phyloP scores from a whole-genome alignment of 1,139 yeast species.

The Pichia sp. region DNA sequence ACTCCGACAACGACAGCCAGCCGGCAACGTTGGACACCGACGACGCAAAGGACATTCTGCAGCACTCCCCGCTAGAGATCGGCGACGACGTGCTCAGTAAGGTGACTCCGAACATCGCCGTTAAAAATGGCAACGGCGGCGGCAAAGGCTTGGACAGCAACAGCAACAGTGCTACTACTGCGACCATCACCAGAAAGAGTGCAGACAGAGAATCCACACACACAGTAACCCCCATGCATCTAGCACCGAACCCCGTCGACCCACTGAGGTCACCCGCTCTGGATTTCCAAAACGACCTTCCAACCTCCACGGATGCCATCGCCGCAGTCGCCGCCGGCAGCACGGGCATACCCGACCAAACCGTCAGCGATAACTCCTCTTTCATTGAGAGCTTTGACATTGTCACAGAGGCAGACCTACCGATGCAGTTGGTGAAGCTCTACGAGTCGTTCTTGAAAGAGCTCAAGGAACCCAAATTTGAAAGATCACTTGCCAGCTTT shows the following conservation, averaged over 20 bases:
- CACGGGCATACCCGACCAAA: too few relatives aligned
- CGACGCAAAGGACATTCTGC: constrained; percentile 6
- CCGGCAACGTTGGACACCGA: constrained; percentile 8
- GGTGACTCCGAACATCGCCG: constrained; percentile 1
- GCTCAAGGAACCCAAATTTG: constrained; percentile 52
- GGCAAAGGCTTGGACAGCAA: neutral
- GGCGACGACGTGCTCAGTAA: constrained; percentile 7
- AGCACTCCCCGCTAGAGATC: neutral
- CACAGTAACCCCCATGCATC: too few relatives aligned
- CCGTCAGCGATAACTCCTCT: constrained; percentile 10
- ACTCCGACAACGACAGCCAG: constrained; percentile 8
- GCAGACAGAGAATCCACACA: too few relatives aligned
- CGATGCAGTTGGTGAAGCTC: constrained; percentile 32
- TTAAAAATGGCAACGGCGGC: neutral
- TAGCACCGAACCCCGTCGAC: neutral
- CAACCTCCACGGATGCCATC: neutral
- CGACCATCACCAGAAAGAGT: too few relatives aligned
- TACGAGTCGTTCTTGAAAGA: constrained; percentile 45
- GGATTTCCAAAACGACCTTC: neutral
- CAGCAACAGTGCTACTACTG: neutral
- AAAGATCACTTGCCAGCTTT: constrained; percentile 47
- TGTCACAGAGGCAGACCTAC: constrained; percentile 31
- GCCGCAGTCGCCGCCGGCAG: too few relatives aligned
- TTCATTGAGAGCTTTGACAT: constrained; percentile 18
- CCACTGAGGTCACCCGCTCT: neutral